Evolutionary conservation across 228 moss, liverwort and hornwort genomes (phyloP).

Genomic region (Sphagnum fallax): DNA sequence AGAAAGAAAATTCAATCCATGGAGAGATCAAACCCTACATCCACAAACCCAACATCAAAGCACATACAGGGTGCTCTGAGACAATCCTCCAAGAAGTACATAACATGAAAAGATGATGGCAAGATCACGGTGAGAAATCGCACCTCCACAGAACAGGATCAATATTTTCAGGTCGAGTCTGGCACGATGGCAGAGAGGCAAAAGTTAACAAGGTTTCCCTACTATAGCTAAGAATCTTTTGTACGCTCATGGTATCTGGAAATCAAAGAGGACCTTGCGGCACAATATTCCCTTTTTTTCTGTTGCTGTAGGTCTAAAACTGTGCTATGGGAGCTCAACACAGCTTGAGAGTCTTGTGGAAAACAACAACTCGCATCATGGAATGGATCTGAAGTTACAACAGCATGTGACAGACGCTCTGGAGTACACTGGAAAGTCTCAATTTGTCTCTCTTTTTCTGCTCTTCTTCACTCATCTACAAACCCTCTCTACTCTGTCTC

Average conservation of each 20-base stretch:
- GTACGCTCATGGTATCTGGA: slow-evolving; percentile 15
- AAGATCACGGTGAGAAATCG: neutral
- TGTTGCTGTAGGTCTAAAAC: too few species aligned
- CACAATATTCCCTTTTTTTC: too few species aligned
- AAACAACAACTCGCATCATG: too few species aligned
- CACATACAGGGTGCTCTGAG: neutral
- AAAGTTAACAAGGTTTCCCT: slow-evolving; percentile 72
- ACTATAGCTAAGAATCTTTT: slow-evolving; percentile 63
- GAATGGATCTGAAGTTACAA: too few species aligned
- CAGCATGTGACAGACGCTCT: too few species aligned
- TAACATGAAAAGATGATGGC: neutral
- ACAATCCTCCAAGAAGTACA: neutral
- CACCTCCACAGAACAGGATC: slow-evolving; percentile 94
- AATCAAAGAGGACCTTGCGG: too few species aligned
- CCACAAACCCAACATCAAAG: neutral
- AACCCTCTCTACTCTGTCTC: too few species aligned
- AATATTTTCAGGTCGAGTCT: slow-evolving; percentile 74
- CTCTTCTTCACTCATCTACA: too few species aligned
- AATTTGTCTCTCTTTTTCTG: too few species aligned
- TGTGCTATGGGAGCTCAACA: too few species aligned
- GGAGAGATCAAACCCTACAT: neutral
- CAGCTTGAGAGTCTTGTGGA: too few species aligned
- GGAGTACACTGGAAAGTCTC: too few species aligned
- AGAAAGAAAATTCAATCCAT: neutral
- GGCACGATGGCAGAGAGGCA: slow-evolving; percentile 74